Evolutionary conservation across 306 rosid species (phyloP).

Genomic region (Corylus avellana): DNA sequence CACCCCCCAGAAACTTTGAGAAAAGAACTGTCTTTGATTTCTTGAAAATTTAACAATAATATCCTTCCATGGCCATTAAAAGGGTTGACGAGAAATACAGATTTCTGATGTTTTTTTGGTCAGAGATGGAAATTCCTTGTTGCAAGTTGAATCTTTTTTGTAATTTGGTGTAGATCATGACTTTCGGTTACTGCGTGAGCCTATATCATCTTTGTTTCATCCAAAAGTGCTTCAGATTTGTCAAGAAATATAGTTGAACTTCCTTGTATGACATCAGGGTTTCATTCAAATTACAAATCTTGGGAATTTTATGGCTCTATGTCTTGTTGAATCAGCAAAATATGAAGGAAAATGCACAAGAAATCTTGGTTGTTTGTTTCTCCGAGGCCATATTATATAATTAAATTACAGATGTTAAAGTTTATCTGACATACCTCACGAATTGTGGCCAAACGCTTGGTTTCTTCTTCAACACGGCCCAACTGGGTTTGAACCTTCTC

Average conservation of each 20-base stretch:
- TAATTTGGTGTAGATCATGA: constrained; percentile 18
- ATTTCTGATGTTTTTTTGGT: background rate
- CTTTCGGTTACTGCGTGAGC: constrained; percentile 5
- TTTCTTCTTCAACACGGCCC: constrained; percentile 95
- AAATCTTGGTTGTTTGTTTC: background rate
- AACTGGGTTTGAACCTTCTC: constrained; percentile 88
- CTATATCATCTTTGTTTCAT: background rate
- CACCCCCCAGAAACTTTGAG: background rate
- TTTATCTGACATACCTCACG: constrained; percentile 67
- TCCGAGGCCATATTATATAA: background rate
- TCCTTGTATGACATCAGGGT: background rate
- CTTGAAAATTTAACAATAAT: background rate
- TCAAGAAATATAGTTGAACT: background rate
- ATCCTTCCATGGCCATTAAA: background rate
- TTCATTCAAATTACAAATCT: constrained; percentile 3
- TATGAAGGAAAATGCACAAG: background rate
- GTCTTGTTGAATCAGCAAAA: background rate
- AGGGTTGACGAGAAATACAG: background rate
- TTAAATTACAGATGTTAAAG: background rate
- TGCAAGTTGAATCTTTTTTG: background rate
- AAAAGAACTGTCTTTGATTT: background rate
- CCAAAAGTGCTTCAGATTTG: background rate
- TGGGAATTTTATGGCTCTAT: background rate
- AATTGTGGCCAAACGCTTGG: constrained; percentile 84
- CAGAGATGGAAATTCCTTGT: background rate